These are phyloP conservation scores for Cercophora sp. DNA, from an alignment of 495 filamentous ascomycete genomes.

Conservation along the genomic window DNA sequence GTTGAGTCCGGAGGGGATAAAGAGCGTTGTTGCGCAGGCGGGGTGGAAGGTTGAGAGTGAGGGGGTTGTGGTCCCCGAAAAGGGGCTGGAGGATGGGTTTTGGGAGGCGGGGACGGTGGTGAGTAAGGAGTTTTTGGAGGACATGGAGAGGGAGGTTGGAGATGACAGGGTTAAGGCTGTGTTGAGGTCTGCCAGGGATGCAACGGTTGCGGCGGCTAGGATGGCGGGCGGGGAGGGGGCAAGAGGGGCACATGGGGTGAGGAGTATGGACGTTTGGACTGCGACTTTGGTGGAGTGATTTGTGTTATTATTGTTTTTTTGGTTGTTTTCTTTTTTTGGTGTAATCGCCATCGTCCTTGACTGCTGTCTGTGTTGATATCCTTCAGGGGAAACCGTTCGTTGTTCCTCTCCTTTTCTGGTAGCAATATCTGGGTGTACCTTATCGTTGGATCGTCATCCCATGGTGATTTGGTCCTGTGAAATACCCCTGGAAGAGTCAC, in stretches of 20 bases:
- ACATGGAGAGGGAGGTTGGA: constrained; percentile 26
- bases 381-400: no score
- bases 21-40: constrained; percentile 14
- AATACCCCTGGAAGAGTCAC: no score
- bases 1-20: constrained; percentile 17
- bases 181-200: constrained; percentile 33
- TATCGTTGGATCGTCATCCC: no score
- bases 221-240: constrained; percentile 28
- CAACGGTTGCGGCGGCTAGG: constrained; percentile 29
- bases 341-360: no score
- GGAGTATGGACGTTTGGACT: constrained; percentile 49
- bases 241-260: no score
- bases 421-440: no score
- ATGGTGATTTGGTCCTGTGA: no score
- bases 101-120: constrained; percentile 41
- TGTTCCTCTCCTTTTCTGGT: no score
- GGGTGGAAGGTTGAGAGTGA: constrained; percentile 29
- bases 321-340: no score
- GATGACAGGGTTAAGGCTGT: constrained; percentile 34
- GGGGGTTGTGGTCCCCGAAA: constrained; percentile 27
- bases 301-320: no score
- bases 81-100: constrained; percentile 40
- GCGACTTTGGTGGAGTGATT: constrained; percentile 32
- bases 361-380: no score
- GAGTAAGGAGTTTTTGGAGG: constrained; percentile 20